Base-by-base conservation (phyloP, 768 basidiomycete genomes). In the Lentinula guzmanii region DNA sequence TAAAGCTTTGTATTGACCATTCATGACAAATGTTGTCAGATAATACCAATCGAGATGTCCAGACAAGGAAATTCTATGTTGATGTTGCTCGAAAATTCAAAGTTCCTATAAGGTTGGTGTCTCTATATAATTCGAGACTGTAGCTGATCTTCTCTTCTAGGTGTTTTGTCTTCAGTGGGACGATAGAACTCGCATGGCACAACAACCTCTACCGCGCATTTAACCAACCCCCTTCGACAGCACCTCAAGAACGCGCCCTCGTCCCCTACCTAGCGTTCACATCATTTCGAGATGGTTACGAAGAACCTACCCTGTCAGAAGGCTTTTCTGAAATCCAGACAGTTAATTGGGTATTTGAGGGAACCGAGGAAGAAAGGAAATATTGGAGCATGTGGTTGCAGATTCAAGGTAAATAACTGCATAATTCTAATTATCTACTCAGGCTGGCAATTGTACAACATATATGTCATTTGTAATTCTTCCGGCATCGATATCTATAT, bases 171-270 rank as follows among this genome's bases (percentile, higher is more conserved):
- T 96, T 97, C 66, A 77, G 83, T 8, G 90, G 86, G 48, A 83
- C 89, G 8, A 66, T 84, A n/a, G 90, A 93, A 51, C 79, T 96
- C 6, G 92, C 92, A 2, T 91, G 87, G 87, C 96, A 98, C 72
- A 97, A 98, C 71, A 95, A 95, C 67, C 73, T 95, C 7, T 97
- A 96, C 69, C 84, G 95, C 34, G 86, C 92, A 41, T 91, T 77
- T 65, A 82, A 82, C 63, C 73, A 82, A 34, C 84, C 86, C 0
- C 70, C 81, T 2, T 76, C 77, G 1, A 71, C 75, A n/a, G 69
- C 73, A 37, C 69, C 67, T 1, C 70, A 69, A 51, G 80, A 72
- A 66, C 81, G 87, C 52, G 75, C 81, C 37, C 61, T 84, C 7
- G 67, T 90, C 15, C 89, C 89, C 0, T 86, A 82, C 67, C 52